Evolutionary conservation across 345 rosid species (phyloP).

Genomic region (Gossypium stocksii): DNA sequence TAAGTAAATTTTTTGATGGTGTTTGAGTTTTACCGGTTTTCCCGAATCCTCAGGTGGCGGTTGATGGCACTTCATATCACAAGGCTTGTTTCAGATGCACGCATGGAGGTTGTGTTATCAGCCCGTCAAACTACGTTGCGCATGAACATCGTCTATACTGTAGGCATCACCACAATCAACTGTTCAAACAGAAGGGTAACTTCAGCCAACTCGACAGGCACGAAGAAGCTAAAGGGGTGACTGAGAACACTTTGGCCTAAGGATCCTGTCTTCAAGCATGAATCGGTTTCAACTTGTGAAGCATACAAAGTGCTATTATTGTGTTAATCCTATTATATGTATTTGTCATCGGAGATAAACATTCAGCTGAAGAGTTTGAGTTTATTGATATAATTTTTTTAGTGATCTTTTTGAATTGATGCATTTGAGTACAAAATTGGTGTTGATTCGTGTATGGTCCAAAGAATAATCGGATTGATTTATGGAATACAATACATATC

Average conservation of each 20-base stretch:
- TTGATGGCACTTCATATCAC: conserved; percentile 61
- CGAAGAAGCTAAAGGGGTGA: conserved; percentile 26
- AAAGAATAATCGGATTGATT: no score
- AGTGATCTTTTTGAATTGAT: conserved; percentile 15
- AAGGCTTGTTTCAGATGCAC: conserved; percentile 67
- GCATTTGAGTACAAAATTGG: conserved; percentile 12
- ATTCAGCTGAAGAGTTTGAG: conserved; percentile 13
- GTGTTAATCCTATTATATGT: conserved; percentile 3
- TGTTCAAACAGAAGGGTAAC: conserved; percentile 60
- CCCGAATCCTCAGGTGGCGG: conserved; percentile 46
- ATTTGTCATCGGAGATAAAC: conserved; percentile 5
- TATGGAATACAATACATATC: no score
- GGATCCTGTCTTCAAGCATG: conserved; percentile 14
- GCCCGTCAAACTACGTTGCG: conserved; percentile 60
- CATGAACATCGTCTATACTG: conserved; percentile 62
- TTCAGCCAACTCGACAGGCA: conserved; percentile 23
- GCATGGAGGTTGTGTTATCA: conserved; percentile 67
- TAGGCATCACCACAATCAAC: conserved; percentile 69
- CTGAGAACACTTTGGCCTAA: conserved; percentile 27
- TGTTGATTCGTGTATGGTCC: neutral
- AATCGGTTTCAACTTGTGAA: conserved; percentile 17
- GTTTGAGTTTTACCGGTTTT: neutral
- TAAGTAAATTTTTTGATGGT: neutral
- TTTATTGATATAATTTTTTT: conserved; percentile 4
- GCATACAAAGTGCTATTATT: conserved; percentile 1